Evolutionary conservation across 352 stramenopile species (phyloP).

Genomic region (Plasmopara viticola): DNA sequence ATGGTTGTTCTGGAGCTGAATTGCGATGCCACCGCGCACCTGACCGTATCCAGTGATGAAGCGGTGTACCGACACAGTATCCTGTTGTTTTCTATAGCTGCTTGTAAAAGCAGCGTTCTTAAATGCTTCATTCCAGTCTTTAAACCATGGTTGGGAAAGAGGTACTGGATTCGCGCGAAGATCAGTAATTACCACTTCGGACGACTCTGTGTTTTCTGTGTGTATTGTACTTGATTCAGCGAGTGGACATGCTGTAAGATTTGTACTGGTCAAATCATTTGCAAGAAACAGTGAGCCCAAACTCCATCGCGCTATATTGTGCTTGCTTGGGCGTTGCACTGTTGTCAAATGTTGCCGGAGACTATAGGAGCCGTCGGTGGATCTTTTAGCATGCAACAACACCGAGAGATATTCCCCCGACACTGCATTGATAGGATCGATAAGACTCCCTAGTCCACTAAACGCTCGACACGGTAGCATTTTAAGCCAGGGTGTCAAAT

Average conservation of each 20-base stretch:
- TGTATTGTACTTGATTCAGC: slow-evolving; percentile 32
- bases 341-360: slow-evolving; percentile 59
- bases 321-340: slow-evolving; percentile 31
- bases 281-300: slow-evolving; percentile 45
- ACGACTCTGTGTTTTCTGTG: slow-evolving; percentile 21
- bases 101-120: slow-evolving; percentile 5
- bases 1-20: slow-evolving; percentile 60
- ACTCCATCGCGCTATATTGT: slow-evolving; percentile 26
- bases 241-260: slow-evolving; percentile 35
- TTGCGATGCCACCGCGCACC: slow-evolving; percentile 62
- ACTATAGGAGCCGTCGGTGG: slow-evolving; percentile 18
- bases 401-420: slow-evolving; percentile 65
- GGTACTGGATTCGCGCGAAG: slow-evolving; percentile 15
- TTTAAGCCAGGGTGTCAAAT: slow-evolving; percentile 85
- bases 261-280: slow-evolving; percentile 3
- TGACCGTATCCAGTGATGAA: slow-evolving; percentile 77
- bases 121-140: slow-evolving; percentile 17
- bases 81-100: slow-evolving; percentile 15
- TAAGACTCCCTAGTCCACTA: slow-evolving; percentile 52
- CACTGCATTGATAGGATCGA: slow-evolving; percentile 70
- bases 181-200: slow-evolving; percentile 11
- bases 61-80: slow-evolving; percentile 53
- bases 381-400: slow-evolving; percentile 38
- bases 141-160: slow-evolving; percentile 16
- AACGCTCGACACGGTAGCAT: slow-evolving; percentile 73